Percentiles rank a stretch among this genome's conserved stretches.
phyloP scores from a whole-genome alignment of 306 rosid species.

The Dalbergia oliveri region DNA sequence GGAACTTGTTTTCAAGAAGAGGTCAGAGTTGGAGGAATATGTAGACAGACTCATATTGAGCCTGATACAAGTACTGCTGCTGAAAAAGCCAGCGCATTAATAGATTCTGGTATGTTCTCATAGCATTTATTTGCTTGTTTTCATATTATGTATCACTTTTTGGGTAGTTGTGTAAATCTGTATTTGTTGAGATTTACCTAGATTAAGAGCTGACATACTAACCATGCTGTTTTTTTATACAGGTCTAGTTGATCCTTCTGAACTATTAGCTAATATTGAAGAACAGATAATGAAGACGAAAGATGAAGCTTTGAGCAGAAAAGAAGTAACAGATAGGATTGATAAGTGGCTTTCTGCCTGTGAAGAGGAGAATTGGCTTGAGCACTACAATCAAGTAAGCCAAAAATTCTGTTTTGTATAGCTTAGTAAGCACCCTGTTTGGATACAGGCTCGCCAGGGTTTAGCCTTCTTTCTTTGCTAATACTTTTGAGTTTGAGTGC shows the following conservation, averaged over 20 bases:
- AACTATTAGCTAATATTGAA: slow-evolving; percentile 88
- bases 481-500: background rate
- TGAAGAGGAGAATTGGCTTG: slow-evolving; percentile 99
- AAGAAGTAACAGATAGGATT: slow-evolving; percentile 85
- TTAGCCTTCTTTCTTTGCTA: background rate
- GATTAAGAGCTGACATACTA: background rate
- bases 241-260: slow-evolving; percentile 94
- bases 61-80: slow-evolving; percentile 89
- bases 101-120: slow-evolving; percentile 77
- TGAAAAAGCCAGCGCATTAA: slow-evolving; percentile 91
- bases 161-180: background rate
- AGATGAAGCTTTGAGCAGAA: slow-evolving; percentile 86
- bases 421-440: slow-evolving; percentile 6
- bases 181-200: background rate
- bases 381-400: slow-evolving; percentile 88
- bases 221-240: slow-evolving; percentile 33
- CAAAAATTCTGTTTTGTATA: slow-evolving; percentile 19
- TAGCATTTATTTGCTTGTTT: slow-evolving; percentile 12
- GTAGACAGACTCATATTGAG: slow-evolving; percentile 81
- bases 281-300: slow-evolving; percentile 77
- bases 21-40: slow-evolving; percentile 89
- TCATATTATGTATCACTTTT: background rate
- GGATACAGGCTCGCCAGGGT: background rate
- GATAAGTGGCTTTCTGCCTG: slow-evolving; percentile 95
- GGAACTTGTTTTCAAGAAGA: slow-evolving; percentile 91